Percentiles rank a stretch among this genome's conserved stretches.
Evolutionary conservation across 768 basidiomycete species (phyloP).

Genomic region (Boletus fagicola): DNA sequence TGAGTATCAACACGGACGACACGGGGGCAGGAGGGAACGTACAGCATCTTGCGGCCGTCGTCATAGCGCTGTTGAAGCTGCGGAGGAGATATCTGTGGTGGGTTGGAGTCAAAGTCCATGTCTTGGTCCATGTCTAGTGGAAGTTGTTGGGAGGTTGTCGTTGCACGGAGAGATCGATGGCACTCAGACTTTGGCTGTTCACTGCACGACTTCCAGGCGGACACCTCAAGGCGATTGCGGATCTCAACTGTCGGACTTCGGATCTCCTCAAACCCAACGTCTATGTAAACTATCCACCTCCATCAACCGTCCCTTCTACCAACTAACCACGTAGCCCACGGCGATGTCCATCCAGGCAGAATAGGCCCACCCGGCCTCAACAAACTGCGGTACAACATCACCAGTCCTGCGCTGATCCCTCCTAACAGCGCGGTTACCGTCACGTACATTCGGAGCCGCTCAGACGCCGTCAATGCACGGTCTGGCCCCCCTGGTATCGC

Average conservation of each 20-base stretch:
- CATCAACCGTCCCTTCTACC: conserved; percentile 44
- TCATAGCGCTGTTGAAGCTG: conserved; percentile 37
- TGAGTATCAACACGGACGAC: conserved; percentile 1
- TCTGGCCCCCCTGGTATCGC: conserved; percentile 85
- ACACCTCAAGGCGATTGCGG: conserved; percentile 38
- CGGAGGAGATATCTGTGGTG: conserved; percentile 33
- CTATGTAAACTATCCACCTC: conserved; percentile 15
- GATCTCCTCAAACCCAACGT: conserved; percentile 27
- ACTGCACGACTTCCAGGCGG: conserved; percentile 26
- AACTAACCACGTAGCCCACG: conserved; percentile 68
- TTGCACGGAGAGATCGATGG: conserved; percentile 15
- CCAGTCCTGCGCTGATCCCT: conserved; percentile 67
- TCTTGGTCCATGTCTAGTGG: conserved; percentile 67
- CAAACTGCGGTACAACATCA: conserved; percentile 69
- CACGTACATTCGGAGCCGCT: conserved; percentile 69
- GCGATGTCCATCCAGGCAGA: conserved; percentile 51
- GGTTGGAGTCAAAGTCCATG: conserved; percentile 61
- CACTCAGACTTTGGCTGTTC: conserved; percentile 4
- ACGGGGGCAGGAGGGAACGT: conserved; percentile 31
- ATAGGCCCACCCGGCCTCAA: conserved; percentile 57
- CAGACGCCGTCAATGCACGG: conserved; percentile 67
- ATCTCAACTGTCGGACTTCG: conserved; percentile 36
- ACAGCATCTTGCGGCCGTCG: conserved; percentile 71
- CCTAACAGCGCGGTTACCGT: conserved; percentile 71
- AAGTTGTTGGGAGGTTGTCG: conserved; percentile 2